Percentiles rank a stretch among this genome's conserved stretches.
Evolutionary conservation across 202 grass and related monocot genomes (phyloP).

Genomic region (Setaria viridis): DNA sequence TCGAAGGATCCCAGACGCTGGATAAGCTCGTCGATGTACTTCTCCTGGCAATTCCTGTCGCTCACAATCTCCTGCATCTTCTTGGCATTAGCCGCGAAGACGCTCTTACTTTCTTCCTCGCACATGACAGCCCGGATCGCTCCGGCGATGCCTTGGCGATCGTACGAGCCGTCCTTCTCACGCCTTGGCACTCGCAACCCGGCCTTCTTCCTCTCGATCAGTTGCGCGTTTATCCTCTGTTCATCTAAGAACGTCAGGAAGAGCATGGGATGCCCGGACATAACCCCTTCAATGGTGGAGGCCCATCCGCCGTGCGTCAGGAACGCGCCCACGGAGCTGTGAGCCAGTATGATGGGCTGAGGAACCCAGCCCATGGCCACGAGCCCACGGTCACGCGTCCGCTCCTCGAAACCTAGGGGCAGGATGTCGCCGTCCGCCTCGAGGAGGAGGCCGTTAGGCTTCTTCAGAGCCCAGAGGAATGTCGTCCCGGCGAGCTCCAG

Average conservation of each 20-base stretch:
- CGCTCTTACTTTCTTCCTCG: conserved; percentile 36
- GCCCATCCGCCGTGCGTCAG: conserved; percentile 45
- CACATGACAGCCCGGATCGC: conserved; percentile 31
- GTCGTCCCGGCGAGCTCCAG: conserved; percentile 34
- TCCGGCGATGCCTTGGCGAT: conserved; percentile 21
- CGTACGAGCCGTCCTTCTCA: conserved; percentile 31
- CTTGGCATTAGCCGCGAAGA: conserved; percentile 36
- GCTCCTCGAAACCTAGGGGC: conserved; percentile 37
- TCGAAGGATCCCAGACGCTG: not conserved
- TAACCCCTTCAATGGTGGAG: conserved; percentile 38
- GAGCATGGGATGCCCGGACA: conserved; percentile 17
- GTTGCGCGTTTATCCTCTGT: conserved; percentile 39
- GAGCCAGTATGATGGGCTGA: conserved; percentile 32
- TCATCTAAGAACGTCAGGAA: conserved; percentile 44
- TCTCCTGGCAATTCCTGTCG: conserved; percentile 44
- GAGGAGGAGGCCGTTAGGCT: not conserved
- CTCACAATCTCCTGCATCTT: conserved; percentile 37
- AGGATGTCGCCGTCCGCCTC: not conserved
- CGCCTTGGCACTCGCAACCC: conserved; percentile 38
- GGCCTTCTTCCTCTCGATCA: conserved; percentile 20
- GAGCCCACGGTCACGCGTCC: conserved; percentile 22
- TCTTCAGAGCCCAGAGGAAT: conserved; percentile 39
- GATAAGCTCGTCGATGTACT: conserved; percentile 53
- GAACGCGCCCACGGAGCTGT: conserved; percentile 39
- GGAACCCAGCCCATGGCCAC: conserved; percentile 35